Conservation (phyloP, 2,329 filamentous ascomycete genomes). For the Penicillium brasilianum region DNA sequence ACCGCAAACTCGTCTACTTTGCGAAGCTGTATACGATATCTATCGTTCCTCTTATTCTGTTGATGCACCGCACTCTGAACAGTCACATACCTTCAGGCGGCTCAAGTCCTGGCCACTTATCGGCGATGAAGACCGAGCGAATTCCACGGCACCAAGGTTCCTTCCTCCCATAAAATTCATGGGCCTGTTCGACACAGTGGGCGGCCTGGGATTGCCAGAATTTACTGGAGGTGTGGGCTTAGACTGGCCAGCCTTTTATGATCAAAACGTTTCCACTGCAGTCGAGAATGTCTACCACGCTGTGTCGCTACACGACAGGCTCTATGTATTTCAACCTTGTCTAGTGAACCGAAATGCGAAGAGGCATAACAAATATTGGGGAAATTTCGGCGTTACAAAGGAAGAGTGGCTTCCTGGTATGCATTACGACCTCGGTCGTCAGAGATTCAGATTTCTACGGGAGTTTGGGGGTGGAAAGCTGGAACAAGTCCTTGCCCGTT, state of each 20-base stretch:
- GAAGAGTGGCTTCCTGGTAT: background rate
- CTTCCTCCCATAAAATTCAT: background rate
- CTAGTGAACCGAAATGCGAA: background rate
- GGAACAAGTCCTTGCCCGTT: background rate
- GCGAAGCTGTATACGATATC: no score
- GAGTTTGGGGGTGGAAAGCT: background rate
- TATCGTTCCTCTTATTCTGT: background rate
- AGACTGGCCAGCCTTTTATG: background rate
- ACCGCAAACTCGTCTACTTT: background rate
- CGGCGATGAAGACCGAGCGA: background rate
- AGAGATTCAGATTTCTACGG: background rate
- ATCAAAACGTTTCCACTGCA: background rate
- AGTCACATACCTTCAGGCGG: background rate
- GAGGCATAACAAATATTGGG: background rate
- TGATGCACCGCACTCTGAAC: background rate
- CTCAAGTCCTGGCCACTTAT: background rate
- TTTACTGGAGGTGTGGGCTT: background rate
- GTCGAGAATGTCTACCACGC: slow-evolving; percentile 1
- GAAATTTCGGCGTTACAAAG: background rate
- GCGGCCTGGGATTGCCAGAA: background rate
- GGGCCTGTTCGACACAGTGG: background rate
- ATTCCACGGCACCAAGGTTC: background rate
- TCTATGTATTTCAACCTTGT: background rate
- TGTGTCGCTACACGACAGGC: background rate
- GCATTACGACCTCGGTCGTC: background rate